Percentiles rank a stretch among this genome's conserved stretches.
These are phyloP conservation scores for Lasiosphaeris hirsuta DNA, from an alignment of 495 filamentous ascomycete genomes.

Conservation along the genomic window DNA sequence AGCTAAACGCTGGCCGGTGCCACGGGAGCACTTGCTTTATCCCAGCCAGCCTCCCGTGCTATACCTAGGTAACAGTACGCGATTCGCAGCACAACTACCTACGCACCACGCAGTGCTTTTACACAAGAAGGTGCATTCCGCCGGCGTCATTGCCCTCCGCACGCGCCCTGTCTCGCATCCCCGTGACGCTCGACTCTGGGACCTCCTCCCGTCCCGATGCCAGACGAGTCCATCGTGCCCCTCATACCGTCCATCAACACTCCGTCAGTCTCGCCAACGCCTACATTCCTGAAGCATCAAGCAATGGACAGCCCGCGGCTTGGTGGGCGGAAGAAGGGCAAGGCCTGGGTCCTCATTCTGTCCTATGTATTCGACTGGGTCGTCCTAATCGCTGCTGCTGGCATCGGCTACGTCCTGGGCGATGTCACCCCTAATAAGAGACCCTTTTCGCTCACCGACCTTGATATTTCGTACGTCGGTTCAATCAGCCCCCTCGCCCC, in stretches of 20 bases:
- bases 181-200: not conserved
- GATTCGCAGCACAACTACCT: too few relatives aligned
- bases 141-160: conserved; percentile 7
- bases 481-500: too few relatives aligned
- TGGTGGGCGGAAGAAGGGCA: conserved; percentile 20
- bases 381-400: conserved; percentile 38
- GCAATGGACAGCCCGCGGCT: conserved; percentile 25
- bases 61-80: too few relatives aligned
- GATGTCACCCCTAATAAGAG: conserved; percentile 55
- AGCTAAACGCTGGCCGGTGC: too few relatives aligned
- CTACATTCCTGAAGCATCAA: conserved; percentile 15
- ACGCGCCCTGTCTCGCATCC: not conserved
- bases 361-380: conserved; percentile 50
- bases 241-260: conserved; percentile 22
- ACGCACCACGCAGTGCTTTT: not conserved
- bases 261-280: conserved; percentile 20
- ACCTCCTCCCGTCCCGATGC: conserved; percentile 23
- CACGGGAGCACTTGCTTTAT: too few relatives aligned
- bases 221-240: conserved; percentile 30
- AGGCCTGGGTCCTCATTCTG: conserved; percentile 29
- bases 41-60: too few relatives aligned
- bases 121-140: not conserved
- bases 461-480: conserved; percentile 41
- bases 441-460: conserved; percentile 47
- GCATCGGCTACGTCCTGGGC: conserved; percentile 44